phyloP scores from a whole-genome alignment of 1,284 basidiomycete species.

The Rhodotorula sp. region DNA sequence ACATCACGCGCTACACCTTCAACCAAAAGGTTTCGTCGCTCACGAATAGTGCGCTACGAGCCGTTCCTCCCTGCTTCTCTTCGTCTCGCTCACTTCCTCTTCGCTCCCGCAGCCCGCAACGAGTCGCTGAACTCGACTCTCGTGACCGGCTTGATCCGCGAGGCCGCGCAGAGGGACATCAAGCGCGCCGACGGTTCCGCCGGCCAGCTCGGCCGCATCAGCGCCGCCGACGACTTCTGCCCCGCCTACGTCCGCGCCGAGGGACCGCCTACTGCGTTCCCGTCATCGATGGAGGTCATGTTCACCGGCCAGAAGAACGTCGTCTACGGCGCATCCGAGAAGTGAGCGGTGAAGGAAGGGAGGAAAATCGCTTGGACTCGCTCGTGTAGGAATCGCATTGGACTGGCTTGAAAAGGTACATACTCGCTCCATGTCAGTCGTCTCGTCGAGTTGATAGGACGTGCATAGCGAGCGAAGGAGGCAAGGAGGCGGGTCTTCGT shows the following conservation, averaged over 20 bases:
- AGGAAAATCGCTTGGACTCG: no score
- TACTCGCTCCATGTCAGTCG: no score
- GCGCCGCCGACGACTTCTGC: neutral
- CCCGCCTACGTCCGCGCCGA: neutral
- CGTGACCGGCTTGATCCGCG: slow-evolving; percentile 1
- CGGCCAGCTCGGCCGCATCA: slow-evolving; percentile 2
- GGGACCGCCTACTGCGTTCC: slow-evolving; percentile 6
- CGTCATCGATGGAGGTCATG: neutral
- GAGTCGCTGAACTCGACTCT: slow-evolving; percentile 18
- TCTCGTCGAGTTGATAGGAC: no score
- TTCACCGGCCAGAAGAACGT: no score
- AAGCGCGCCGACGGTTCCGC: neutral
- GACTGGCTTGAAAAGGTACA: no score
- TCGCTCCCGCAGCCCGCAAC: slow-evolving; percentile 3
- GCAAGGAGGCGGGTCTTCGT: no score
- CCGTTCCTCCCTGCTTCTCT: neutral
- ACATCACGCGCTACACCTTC: slow-evolving; percentile 7
- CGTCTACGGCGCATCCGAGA: no score
- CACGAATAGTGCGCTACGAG: slow-evolving; percentile 12
- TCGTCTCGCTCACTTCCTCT: neutral
- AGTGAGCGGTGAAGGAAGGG: no score
- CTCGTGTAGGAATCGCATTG: no score
- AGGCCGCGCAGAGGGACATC: neutral
- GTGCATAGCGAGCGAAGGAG: no score
- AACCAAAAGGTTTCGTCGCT: slow-evolving; percentile 13